phyloP scores from a whole-genome alignment of 176 grass and related monocot genomes.

The Paspalum vaginatum region DNA sequence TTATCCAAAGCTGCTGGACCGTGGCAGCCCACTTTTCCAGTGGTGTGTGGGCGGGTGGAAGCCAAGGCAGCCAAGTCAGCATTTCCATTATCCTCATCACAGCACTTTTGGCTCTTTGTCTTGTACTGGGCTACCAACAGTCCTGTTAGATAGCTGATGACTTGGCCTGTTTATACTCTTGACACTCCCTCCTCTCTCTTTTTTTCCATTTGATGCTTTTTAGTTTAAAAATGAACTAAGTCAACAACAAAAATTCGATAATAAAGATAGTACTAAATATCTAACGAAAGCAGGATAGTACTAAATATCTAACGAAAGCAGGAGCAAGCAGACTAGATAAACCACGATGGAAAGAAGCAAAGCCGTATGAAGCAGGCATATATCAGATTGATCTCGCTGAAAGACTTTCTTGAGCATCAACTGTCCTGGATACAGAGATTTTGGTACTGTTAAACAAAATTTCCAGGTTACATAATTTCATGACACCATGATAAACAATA shows the following conservation, averaged over 20 bases:
- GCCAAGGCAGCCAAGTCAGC: slow-evolving; percentile 52
- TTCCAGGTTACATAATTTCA: slow-evolving; percentile 39
- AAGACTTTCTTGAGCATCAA: neutral
- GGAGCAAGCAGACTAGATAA: neutral
- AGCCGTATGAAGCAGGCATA: neutral
- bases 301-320: neutral
- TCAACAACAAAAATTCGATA: too few relatives aligned
- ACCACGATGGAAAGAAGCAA: neutral
- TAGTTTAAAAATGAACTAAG: too few relatives aligned
- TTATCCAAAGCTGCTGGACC: slow-evolving; percentile 47
- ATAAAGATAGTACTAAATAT: neutral
- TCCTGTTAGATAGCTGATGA: neutral
- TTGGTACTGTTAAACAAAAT: slow-evolving; percentile 35
- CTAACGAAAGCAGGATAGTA: neutral
- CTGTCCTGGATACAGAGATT: slow-evolving; percentile 12
- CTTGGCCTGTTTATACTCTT: too few relatives aligned
- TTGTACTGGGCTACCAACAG: neutral
- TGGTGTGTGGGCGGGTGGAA: slow-evolving; percentile 41
- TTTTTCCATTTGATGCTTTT: too few relatives aligned
- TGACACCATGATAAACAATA: slow-evolving; percentile 28
- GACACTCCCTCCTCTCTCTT: too few relatives aligned
- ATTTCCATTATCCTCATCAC: slow-evolving; percentile 45
- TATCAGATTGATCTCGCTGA: neutral
- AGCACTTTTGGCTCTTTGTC: slow-evolving; percentile 10
- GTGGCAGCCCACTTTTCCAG: slow-evolving; percentile 20